Percentiles rank a stretch among this genome's conserved stretches.
These are phyloP conservation scores for Leishmania amazonensis DNA, from an alignment of 208 protist genomes.

Conservation along the genomic window DNA sequence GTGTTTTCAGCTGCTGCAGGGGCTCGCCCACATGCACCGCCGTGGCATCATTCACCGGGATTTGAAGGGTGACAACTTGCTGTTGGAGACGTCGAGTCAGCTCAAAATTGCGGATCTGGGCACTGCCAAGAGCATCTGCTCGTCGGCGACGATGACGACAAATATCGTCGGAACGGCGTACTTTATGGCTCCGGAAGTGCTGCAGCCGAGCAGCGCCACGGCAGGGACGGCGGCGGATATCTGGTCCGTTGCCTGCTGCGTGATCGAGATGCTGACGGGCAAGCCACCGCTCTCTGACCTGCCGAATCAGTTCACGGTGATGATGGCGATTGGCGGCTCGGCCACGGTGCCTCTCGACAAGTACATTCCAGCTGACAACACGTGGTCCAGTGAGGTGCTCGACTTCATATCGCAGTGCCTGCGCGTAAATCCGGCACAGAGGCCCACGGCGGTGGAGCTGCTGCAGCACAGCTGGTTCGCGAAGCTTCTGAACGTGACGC, in stretches of 20 bases:
- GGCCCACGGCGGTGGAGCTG: constrained; percentile 60
- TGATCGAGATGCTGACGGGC: constrained; percentile 91
- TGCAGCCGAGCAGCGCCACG: constrained; percentile 37
- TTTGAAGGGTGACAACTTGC: constrained; percentile 93
- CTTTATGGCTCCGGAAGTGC: constrained; percentile 93
- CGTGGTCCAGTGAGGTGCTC: constrained; percentile 53
- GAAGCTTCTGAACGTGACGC: constrained; percentile 6
- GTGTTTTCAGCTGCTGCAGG: constrained; percentile 82
- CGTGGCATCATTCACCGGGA: constrained; percentile 90
- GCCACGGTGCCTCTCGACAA: constrained; percentile 45
- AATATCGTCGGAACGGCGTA: constrained; percentile 86
- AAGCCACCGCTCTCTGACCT: constrained; percentile 63
- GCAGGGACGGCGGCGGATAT: constrained; percentile 69
- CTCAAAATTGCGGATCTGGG: constrained; percentile 91
- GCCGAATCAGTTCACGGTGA: constrained; percentile 73
- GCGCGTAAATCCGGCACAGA: constrained; percentile 45
- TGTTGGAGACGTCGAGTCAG: constrained; percentile 70
- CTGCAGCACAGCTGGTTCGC: constrained; percentile 71
- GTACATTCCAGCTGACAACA: constrained; percentile 65
- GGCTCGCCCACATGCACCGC: constrained; percentile 84
- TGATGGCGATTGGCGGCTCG: constrained; percentile 75
- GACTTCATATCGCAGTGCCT: constrained; percentile 73
- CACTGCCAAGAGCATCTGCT: constrained; percentile 56
- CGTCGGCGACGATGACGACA: constrained; percentile 23
- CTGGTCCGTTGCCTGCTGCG: constrained; percentile 91